Percentiles rank a stretch among this genome's conserved stretches.
Evolutionary conservation across 2,329 filamentous ascomycete genomes (phyloP).

Genomic region (Beauveria scarabaeidicola): DNA sequence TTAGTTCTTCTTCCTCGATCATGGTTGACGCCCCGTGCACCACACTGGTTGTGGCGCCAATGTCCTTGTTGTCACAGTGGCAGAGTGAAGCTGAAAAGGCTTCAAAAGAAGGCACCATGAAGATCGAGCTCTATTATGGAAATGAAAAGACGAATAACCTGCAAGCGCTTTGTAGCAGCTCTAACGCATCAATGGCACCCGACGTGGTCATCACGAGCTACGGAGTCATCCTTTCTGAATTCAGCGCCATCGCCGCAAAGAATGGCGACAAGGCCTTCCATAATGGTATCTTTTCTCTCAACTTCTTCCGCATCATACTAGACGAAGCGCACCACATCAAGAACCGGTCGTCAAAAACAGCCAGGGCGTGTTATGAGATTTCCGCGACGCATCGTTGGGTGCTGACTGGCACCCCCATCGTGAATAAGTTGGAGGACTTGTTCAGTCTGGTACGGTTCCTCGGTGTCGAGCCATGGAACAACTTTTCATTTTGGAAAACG

Average conservation of each 20-base stretch:
- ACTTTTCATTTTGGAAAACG: conserved; percentile 98
- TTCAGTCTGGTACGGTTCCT: conserved; percentile 91
- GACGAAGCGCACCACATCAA: conserved; percentile 96
- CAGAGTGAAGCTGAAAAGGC: conserved; percentile 90
- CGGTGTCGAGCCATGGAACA: conserved; percentile 93
- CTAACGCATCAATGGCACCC: conserved; percentile 67
- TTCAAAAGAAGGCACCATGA: conserved; percentile 74
- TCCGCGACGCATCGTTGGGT: conserved; percentile 82
- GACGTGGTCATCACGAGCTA: conserved; percentile 94
- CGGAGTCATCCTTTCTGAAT: conserved; percentile 84
- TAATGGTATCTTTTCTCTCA: conserved; percentile 77
- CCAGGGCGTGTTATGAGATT: conserved; percentile 89
- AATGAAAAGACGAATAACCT: conserved; percentile 74
- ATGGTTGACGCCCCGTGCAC: conserved; percentile 72
- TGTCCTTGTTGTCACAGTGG: conserved; percentile 96
- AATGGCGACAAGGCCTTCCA: conserved; percentile 57
- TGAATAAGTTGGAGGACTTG: conserved; percentile 89
- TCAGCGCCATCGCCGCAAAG: conserved; percentile 56
- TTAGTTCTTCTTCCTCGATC: conserved; percentile 47
- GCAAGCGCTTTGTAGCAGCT: conserved; percentile 65
- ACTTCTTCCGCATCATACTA: conserved; percentile 90
- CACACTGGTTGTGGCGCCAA: conserved; percentile 90
- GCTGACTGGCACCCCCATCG: conserved; percentile 90
- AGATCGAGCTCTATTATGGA: conserved; percentile 85
- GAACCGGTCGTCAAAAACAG: conserved; percentile 80